A percentile compares a stretch with the other conserved stretches of the same genome.
Evolutionary conservation across 108 stramenopile species (phyloP).

Genomic region (Skeletonema menzelii): DNA sequence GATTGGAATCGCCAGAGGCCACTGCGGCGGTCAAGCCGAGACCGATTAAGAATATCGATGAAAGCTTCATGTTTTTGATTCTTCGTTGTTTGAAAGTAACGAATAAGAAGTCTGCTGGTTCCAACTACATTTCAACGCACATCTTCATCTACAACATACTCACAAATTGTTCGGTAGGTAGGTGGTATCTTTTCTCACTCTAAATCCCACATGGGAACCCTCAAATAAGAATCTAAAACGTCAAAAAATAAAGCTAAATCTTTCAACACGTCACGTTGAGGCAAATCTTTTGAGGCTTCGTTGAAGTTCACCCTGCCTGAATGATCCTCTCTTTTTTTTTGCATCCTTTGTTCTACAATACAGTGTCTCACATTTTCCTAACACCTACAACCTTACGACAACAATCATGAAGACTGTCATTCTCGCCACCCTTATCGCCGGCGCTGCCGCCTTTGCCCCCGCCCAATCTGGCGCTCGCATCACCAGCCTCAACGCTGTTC

Average conservation of each 20-base stretch:
- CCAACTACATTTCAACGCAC: too few species aligned
- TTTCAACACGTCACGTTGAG: background rate
- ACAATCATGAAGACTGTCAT: slow-evolving; percentile 57
- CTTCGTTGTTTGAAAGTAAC: too few species aligned
- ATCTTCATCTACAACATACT: too few species aligned
- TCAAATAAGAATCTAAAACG: too few species aligned
- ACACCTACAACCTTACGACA: background rate
- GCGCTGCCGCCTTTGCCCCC: slow-evolving; percentile 60
- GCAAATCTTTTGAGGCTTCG: background rate
- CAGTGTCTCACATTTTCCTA: background rate
- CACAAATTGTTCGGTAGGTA: too few species aligned
- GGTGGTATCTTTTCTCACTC: too few species aligned
- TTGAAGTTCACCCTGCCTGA: background rate
- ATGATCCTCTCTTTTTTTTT: too few species aligned
- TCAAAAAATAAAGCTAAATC: too few species aligned
- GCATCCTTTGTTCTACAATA: background rate
- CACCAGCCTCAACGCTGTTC: slow-evolving; percentile 54
- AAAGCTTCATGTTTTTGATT: too few species aligned
- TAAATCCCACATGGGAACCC: too few species aligned
- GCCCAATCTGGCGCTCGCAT: slow-evolving; percentile 47
- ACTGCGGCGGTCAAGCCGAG: background rate
- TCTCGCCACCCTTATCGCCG: slow-evolving; percentile 64
- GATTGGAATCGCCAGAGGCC: background rate
- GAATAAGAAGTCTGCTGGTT: too few species aligned
- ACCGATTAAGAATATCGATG: too few species aligned